Percentiles rank a stretch among this genome's conserved stretches.
Conservation (phyloP, 768 basidiomycete genomes). For the Amanita thiersii region DNA sequence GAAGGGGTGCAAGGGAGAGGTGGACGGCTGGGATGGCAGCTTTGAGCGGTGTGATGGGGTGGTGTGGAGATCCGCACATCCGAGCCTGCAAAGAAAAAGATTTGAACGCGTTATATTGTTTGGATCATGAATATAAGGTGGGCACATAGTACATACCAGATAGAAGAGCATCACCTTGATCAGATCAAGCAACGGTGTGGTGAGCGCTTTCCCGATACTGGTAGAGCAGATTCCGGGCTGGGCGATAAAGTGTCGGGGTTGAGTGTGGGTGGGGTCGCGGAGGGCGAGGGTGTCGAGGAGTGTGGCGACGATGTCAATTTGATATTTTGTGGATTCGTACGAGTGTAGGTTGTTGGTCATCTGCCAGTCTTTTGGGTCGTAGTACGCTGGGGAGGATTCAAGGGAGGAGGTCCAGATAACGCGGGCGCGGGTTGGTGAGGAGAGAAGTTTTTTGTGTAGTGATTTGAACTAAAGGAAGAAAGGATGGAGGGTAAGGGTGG, state of each 20-base stretch:
- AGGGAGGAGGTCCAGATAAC: constrained; percentile 79
- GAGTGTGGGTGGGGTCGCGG: constrained; percentile 16
- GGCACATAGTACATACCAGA: constrained; percentile 35
- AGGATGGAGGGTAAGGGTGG: constrained; percentile 5
- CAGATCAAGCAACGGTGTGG: constrained; percentile 34
- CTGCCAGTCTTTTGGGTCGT: constrained; percentile 67
- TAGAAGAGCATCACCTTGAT: constrained; percentile 54
- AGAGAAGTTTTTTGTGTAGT: constrained; percentile 46
- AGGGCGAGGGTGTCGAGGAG: constrained; percentile 42
- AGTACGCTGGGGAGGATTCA: constrained; percentile 46
- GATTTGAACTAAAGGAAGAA: constrained; percentile 46
- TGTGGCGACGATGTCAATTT: constrained; percentile 60
- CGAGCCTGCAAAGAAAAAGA: constrained; percentile 47
- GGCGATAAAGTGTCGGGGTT: constrained; percentile 49
- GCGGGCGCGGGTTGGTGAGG: constrained; percentile 40
- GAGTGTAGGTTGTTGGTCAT: constrained; percentile 48
- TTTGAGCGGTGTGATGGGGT: constrained; percentile 53
- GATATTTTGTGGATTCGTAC: constrained; percentile 70
- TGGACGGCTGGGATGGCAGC: constrained; percentile 64
- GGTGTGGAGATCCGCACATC: constrained; percentile 55
- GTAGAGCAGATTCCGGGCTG: constrained; percentile 69
- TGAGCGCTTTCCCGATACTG: constrained; percentile 43
- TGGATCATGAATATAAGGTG: neutral
- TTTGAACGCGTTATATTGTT: constrained; percentile 7
- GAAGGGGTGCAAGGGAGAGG: constrained; percentile 50